Evolutionary conservation across 371 early-diverging fungal species (phyloP), one percentile per base, ranked within the genome.

Genomic region (Smittium culicis): DNA sequence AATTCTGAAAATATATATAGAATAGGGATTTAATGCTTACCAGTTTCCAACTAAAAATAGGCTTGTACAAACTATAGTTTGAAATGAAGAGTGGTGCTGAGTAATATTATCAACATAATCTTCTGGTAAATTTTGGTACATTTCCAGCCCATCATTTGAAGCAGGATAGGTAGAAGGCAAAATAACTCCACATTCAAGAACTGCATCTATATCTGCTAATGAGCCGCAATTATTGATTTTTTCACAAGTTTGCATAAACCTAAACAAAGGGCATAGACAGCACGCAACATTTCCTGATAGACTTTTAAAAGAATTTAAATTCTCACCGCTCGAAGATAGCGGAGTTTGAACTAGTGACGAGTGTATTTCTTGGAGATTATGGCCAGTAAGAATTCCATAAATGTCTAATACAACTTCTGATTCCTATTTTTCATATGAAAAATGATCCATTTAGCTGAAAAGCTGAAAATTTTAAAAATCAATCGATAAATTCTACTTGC

Each of bases 211-310:
- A 11, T 83, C 85, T 24, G 79, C 81, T 17, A 90, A 73, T 24
- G 79, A 79, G 16, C 82, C 81, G 8, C 79, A 71, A 64, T 80
- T 80, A 16, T 79, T 65, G 0, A 78, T 73, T 65, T 86, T 85
- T 59, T 86, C 87, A 62, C 88, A 86, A 1, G 79, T 83, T 70
- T 89, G 89, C 31, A 88, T 70, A n/a, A 91, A 72, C 35, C 85
- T 85, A 67, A 91, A 82, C 28, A 87, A 70, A 0, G 91, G 79
- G 64, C 87, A 88, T 35, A 89, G 77, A 5, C 84, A 81, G 0
- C 81, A 74, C 3, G 57, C 57, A 3, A 57, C 57, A 57, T 57
- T 57, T 57, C 57, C 57, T 20, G 57, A 57, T 5, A 57, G 14
- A 27, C 25, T 14, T 57, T 25, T 57, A 14, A 57, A n/a, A 57